Evolutionary conservation across 1,139 yeast genomes (phyloP), one percentile per base, ranked within the genome.

Genomic region (Saccharomycopsis phalli): DNA sequence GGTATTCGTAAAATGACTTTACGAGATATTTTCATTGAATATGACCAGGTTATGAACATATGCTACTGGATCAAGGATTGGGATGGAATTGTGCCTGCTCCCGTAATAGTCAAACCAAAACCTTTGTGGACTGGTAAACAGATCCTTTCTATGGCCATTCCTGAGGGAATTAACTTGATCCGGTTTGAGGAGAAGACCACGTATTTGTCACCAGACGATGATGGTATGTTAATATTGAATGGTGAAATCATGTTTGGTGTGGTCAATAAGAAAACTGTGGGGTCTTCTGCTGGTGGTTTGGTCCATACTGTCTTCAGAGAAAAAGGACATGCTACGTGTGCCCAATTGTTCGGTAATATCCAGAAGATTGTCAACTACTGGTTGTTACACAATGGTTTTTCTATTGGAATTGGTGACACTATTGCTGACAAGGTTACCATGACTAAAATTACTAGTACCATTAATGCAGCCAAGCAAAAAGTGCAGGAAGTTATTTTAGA

Each of bases 381-480:
- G 99, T 71, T 93, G 49, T 69, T 93, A 45, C 98, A 93, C 59
- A 84, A 84, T 56, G 97, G 98, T 45, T 93, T 93, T 65, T 87
- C 97, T 14, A 93, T 93, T 55, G 99, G 99, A 74, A 91, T 93
- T 63, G 98, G 98, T 70, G 99, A 93, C 64, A 93, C 98, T 3
- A 91, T 93, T 67, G 98, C 98, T 37, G 98, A 93, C 69, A 76
- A 88, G n/a, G 80, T 75, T 34, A 91, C 98, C 29, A 93, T 93
- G 95, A 78, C 80, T 53, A 81, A 81, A 50, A 87, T 93, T 53
- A 91, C 96, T 1, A 78, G 81, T 45, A 88, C 97, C 2, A 93
- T 93, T 63, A 79, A 86, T 45, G 87, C 80, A 49, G 98, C 98
- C 16, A 91, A 91, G 60, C 74, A 72, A 41, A 84, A 88, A 64